Evolutionary conservation across 177 flowering plant species (phyloP).

Genomic region (Vitis hybrid): DNA sequence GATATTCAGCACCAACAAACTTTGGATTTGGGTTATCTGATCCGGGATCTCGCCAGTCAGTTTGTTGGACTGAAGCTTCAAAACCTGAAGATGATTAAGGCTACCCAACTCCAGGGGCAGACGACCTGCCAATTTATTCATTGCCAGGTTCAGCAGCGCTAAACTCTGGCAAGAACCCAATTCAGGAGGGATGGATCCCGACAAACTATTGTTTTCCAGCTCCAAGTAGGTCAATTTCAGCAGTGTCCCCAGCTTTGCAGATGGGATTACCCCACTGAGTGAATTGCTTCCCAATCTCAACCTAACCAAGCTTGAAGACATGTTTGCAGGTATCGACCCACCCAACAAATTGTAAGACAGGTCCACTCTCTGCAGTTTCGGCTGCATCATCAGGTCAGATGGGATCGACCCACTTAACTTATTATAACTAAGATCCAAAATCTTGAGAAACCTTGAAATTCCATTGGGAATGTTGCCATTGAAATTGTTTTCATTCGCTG

Average conservation of each 20-base stretch:
- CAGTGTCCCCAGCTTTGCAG: conserved; percentile 20
- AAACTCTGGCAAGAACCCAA: conserved; percentile 45
- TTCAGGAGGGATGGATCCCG: conserved; percentile 46
- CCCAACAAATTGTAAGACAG: conserved; percentile 44
- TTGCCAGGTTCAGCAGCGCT: conserved; percentile 50
- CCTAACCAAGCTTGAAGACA: conserved; percentile 45
- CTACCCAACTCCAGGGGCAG: conserved; percentile 48
- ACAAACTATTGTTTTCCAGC: conserved; percentile 49
- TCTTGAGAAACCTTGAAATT: conserved; percentile 30
- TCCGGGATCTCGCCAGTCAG: conserved; percentile 54
- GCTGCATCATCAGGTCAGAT: conserved; percentile 37
- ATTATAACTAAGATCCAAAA: conserved; percentile 68
- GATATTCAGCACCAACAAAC: conserved; percentile 40
- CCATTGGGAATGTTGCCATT: conserved; percentile 49
- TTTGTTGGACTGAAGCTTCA: conserved; percentile 50
- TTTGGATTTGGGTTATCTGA: conserved; percentile 25
- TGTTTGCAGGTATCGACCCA: conserved; percentile 47
- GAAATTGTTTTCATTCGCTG: conserved; percentile 59
- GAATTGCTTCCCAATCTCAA: conserved; percentile 58
- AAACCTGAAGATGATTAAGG: conserved; percentile 44
- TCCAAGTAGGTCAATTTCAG: conserved; percentile 52
- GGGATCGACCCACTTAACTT: conserved; percentile 49
- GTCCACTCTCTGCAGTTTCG: conserved; percentile 48
- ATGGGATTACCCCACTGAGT: conserved; percentile 45
- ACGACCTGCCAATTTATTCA: conserved; percentile 43